Conservation (phyloP, 1,284 basidiomycete species). For the Neonothopanus nambi region DNA sequence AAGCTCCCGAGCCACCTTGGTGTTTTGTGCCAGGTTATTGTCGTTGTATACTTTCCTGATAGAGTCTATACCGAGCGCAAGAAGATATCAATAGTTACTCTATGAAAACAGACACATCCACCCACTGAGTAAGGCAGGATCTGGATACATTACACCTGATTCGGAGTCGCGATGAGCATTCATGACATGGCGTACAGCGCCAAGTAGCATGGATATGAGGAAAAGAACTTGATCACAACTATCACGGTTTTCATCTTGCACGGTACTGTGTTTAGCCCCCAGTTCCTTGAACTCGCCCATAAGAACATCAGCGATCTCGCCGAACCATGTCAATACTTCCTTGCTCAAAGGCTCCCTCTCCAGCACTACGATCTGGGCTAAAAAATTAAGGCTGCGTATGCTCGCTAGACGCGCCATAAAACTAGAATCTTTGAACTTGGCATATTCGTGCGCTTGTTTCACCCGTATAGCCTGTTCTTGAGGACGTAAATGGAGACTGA, state of each 20-base stretch:
- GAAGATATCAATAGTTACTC: not conserved
- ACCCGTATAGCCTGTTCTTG: slow-evolving; percentile 55
- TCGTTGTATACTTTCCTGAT: not conserved
- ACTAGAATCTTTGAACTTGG: slow-evolving; percentile 72
- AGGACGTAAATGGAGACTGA: slow-evolving; percentile 74
- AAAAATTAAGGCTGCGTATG: slow-evolving; percentile 79
- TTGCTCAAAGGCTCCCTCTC: slow-evolving; percentile 51
- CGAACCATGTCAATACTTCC: slow-evolving; percentile 67
- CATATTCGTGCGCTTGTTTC: slow-evolving; percentile 62
- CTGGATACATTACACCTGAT: slow-evolving; percentile 54
- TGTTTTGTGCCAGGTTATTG: slow-evolving; percentile 21
- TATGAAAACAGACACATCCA: not conserved
- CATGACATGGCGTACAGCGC: slow-evolving; percentile 63
- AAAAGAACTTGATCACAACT: slow-evolving; percentile 18
- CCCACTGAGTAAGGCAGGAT: slow-evolving; percentile 55
- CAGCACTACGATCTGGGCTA: slow-evolving; percentile 68
- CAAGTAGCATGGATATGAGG: slow-evolving; percentile 17
- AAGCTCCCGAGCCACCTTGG: slow-evolving; percentile 54
- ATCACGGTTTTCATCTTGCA: not conserved
- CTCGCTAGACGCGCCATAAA: slow-evolving; percentile 69
- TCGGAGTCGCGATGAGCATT: slow-evolving; percentile 44
- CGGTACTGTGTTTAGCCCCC: slow-evolving; percentile 11
- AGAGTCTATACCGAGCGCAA: not conserved
- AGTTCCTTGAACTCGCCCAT: slow-evolving; percentile 54
- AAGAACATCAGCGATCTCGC: slow-evolving; percentile 60